Evolutionary conservation across 805 yeast species (phyloP), one percentile per base, ranked within the genome.

Genomic region (Kuraishia hungarica): DNA sequence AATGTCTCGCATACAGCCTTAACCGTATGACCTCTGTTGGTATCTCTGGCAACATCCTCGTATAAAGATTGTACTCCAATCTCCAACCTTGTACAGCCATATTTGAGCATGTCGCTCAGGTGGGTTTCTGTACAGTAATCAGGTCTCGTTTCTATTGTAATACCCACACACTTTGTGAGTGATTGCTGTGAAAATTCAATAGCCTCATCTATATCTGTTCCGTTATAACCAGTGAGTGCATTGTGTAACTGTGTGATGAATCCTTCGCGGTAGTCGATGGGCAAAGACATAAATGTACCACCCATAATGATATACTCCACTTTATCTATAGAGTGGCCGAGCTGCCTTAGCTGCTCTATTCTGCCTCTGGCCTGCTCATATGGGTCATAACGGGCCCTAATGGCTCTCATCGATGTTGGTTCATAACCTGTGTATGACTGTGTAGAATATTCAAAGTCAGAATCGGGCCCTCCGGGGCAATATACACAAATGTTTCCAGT

Each of bases 341-440:
- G 77, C 69, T 88, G 97, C 61, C 97, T 83, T 59, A 94, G 78
- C 75, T 94, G 99, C 66, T 94, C 99, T 47, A 94, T 86, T 69
- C 99, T 83, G 52, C 99, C 99, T 67, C 99, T 80, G 5, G 98
- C 97, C 70, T 94, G 99, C 71, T 94, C 99, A 67, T 90, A 94
- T 1, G 99, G 98, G 69, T 94, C 99, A 67, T 94, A 94, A 64
- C 99, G 82, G 0, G 99, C 99, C 62, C 99, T 79, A 58, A 94
- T 94, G n/a, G 99, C 99, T 64, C 99, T 80, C 99, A 94, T 94
- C 0, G 97, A 91, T 0, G 99, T 94, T 8, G 99, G 99, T 69
- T 94, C 99, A 67, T 94, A 94, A 46, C 99, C 99, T 0, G 99
- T 94, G 66, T 94, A 94, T 2, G 97, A 91, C 72, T 94, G 99